A percentile compares a stretch with the other conserved stretches of the same genome.
Evolutionary conservation across 345 rosid species (phyloP).

Genomic region (Aegle marmelos): DNA sequence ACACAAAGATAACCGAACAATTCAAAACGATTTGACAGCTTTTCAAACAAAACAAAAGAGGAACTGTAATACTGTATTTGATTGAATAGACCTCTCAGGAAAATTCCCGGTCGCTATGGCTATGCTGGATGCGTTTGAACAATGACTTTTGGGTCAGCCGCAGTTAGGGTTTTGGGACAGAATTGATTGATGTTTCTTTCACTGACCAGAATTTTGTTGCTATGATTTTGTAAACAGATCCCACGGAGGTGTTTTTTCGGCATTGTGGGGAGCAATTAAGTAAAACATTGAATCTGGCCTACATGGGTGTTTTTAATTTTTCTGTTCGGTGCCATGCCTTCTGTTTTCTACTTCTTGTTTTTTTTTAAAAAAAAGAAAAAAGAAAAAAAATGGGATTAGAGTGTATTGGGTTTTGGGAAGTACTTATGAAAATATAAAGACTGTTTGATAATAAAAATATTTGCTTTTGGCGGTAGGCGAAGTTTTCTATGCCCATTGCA

Average conservation of each 20-base stretch:
- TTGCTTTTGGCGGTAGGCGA: no score
- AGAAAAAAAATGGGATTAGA: no score
- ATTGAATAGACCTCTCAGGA: no score
- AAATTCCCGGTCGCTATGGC: no score
- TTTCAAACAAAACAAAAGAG: no score
- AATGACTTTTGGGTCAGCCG: not conserved
- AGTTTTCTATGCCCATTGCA: no score
- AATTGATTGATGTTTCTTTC: constrained; percentile 5
- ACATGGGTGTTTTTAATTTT: not conserved
- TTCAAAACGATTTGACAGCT: no score
- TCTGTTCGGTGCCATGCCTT: not conserved
- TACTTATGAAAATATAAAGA: no score
- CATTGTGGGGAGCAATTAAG: not conserved
- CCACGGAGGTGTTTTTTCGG: not conserved
- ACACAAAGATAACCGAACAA: no score
- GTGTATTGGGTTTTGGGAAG: not conserved
- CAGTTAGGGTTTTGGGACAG: not conserved
- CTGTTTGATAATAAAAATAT: no score
- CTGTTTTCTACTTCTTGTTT: not conserved
- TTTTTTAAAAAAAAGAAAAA: not conserved
- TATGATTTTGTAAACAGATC: not conserved
- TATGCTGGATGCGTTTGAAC: not conserved
- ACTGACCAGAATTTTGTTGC: not conserved
- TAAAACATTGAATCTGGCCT: not conserved
- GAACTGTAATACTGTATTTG: no score